Evolutionary conservation across 495 filamentous ascomycete genomes (phyloP).

Genomic region (Aspergillus bertholletiae): DNA sequence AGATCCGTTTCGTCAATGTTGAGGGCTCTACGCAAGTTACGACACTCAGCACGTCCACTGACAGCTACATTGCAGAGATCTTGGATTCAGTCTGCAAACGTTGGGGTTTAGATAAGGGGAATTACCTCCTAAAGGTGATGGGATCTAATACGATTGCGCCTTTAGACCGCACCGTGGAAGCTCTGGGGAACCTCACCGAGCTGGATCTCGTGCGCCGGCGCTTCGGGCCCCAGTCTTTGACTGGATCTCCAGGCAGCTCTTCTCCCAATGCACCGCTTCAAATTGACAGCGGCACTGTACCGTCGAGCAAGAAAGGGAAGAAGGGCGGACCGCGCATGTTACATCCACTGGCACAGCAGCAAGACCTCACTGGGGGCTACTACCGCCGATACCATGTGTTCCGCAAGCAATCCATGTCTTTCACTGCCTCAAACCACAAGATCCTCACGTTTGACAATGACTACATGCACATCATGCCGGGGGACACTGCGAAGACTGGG

Average conservation of each 20-base stretch:
- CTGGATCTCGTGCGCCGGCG: constrained; percentile 85
- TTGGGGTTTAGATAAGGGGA: constrained; percentile 83
- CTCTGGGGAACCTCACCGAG: constrained; percentile 76
- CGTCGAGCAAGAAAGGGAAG: constrained; percentile 61
- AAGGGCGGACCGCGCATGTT: constrained; percentile 58
- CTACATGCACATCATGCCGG: constrained; percentile 92
- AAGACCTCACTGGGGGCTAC: constrained; percentile 65
- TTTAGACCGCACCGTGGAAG: constrained; percentile 84
- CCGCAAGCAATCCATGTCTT: constrained; percentile 91
- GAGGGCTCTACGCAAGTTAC: constrained; percentile 58
- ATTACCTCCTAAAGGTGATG: constrained; percentile 83
- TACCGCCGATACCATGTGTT: constrained; percentile 88
- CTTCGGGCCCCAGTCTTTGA: constrained; percentile 73
- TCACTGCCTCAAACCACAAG: constrained; percentile 78
- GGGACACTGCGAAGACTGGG: constrained; percentile 51
- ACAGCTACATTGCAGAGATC: constrained; percentile 92
- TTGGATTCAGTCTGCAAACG: constrained; percentile 87
- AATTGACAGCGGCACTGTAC: constrained; percentile 40
- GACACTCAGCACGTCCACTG: constrained; percentile 80
- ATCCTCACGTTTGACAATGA: constrained; percentile 90
- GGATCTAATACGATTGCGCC: constrained; percentile 80
- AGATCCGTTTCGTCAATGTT: constrained; percentile 76
- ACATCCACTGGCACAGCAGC: constrained; percentile 77
- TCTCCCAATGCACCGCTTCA: constrained; percentile 76
- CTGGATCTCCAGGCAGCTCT: constrained; percentile 74